Base-by-base conservation (phyloP, 1,284 basidiomycete genomes). In the Caloboletus firmus region DNA sequence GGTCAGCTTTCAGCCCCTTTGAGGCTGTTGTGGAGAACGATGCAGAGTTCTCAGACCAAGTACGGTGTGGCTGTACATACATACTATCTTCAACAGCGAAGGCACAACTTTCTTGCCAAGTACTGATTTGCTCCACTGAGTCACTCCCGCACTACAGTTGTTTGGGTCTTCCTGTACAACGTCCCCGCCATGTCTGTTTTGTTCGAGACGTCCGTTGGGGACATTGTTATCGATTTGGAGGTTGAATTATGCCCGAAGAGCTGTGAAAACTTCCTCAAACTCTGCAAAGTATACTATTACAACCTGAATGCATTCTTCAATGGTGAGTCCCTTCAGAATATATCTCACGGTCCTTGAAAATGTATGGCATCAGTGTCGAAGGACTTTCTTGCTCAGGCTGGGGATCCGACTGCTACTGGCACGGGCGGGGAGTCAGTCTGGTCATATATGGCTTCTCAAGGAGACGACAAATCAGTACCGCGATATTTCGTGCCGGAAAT, bases 291-390 rank as follows among this genome's bases (percentile, higher is more conserved):
- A 57, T 97, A 98, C 72, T 96, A 96, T 71, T 98, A 97, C 78
- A 95, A 94, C 70, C 76, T 97, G 60, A 91, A 94, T 70, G 92
- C 93, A 0, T 98, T 99, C 78, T 97, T 97, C 80, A 97, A 98
- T 74, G 92, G 93, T 93, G 59, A 52, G 85, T 55, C 28, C 15
- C 2, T 52, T 43, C 35, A n/a, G 3, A 10, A 17, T 5, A 13
- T 28, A 5, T 44, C 49, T 43, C 28, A 17, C 72, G 28, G 48
- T 17, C 34, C 10, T 45, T 56, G 41, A 49, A 43, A 39, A 46
- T 28, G 36, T 37, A 58, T 39, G 36, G 30, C 45, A 41, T 58
- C 57, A 62, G 95, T 99, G 9, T 94, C 95, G 35, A 96, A 95
- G 72, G 92, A 98, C 70, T 99, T 99, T 62, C 82, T 99, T 50